Conservation (phyloP, 2,329 filamentous ascomycete species). For the Arthrobotrys sphaeroides region DNA sequence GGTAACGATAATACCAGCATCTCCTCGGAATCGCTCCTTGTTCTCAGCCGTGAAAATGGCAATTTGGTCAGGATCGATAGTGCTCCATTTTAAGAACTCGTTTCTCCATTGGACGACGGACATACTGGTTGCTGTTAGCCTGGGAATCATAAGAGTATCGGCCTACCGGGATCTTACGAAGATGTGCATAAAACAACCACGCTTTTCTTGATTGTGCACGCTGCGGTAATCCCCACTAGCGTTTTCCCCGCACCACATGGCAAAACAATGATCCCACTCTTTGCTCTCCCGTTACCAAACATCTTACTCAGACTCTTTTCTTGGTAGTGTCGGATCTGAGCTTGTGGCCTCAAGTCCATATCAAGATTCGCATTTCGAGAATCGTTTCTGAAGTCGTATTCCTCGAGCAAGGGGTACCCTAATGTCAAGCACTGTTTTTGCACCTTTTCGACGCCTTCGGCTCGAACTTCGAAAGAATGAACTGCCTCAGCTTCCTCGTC, state of each 20-base stretch:
- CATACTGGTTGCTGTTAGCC: constrained; percentile 67
- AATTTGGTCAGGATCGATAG: constrained; percentile 91
- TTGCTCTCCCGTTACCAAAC: constrained; percentile 97
- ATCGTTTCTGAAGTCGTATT: constrained; percentile 97
- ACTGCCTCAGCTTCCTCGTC: constrained; percentile 84
- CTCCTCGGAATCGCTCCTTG: constrained; percentile 84
- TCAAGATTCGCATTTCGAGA: constrained; percentile 87
- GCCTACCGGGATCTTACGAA: constrained; percentile 63
- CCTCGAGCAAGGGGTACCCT: constrained; percentile 86
- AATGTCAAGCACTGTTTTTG: constrained; percentile 89
- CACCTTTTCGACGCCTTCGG: constrained; percentile 82
- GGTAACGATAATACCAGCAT: constrained; percentile 94
- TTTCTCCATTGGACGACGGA: constrained; percentile 96
- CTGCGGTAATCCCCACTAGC: constrained; percentile 95
- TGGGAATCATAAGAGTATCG: neutral
- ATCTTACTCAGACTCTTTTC: constrained; percentile 98
- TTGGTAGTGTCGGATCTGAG: constrained; percentile 92
- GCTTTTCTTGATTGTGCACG: constrained; percentile 96
- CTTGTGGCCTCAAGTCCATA: constrained; percentile 88
- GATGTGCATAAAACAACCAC: constrained; percentile 95
- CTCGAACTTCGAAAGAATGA: constrained; percentile 90
- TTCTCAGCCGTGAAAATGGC: constrained; percentile 94
- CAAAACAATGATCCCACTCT: constrained; percentile 95
- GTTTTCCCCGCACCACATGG: constrained; percentile 98
- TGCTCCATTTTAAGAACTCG: constrained; percentile 99